Evolutionary conservation across 2,329 filamentous ascomycete genomes (phyloP), one percentile per base, ranked within the genome.

Genomic region (Botrytis pseudocinerea): DNA sequence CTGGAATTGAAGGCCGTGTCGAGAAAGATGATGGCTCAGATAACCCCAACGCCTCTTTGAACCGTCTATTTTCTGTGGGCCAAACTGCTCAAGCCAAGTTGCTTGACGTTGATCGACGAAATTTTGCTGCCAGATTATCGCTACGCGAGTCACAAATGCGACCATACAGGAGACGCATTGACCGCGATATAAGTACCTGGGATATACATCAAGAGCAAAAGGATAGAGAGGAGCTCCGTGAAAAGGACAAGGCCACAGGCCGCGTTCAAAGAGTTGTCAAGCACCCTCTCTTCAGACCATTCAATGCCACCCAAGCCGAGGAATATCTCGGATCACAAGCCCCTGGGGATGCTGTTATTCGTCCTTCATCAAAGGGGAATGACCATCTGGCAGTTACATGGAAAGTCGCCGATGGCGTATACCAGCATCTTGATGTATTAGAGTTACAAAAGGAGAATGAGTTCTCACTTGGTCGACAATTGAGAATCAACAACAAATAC

Each of bases 401-500:
- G 96, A 99, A 99, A 85, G 95, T 99, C 22, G 92, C 94, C 1
- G 94, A 98, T 81, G 92, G 92, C 74, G 91, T 98, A n/a, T 99
- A 95, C 82, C 95, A 99, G 83, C 96, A 99, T 82, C 93, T 99
- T 76, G 96, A 99, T 82, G 95, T 99, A 48, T 87, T 99, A 57
- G 96, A 99, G 83, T 87, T 99, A 80, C 93, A 97, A 82, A 99
- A 99, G 83, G 94, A 97, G 76, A 98, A 94, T 75, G 95, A 98
- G 81, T 98, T 98, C 82, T 95, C 94, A 0, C 92, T 98, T 5
- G 96, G 96, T 75, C 92, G 91, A 78, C 91, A 92, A 60, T 87
- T 99, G 71, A 93, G 93, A 76, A 93, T 99, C 71, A 92, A 91
- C 48, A 93, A 93, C 78, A 95, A 95, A 82, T 95, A 94, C 83